Base-by-base conservation (phyloP, 305 asterid species). In the Andrographis paniculata region DNA sequence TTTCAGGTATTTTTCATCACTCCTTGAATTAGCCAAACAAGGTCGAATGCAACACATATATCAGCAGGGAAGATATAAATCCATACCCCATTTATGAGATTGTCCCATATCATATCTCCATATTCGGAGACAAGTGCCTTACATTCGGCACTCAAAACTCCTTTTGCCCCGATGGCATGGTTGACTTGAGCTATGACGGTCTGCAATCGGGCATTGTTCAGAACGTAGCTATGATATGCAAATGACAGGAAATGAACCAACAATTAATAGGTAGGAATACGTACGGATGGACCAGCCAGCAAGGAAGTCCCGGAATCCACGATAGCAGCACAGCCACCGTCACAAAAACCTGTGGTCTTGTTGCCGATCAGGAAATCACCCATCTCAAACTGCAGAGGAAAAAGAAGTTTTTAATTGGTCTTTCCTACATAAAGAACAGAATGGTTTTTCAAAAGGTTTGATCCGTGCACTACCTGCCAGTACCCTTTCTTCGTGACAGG, bases 231-330 rank as follows among this genome's bases (percentile, higher is more conserved):
- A 52, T 19, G 45, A 50, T 24, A 40, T 22, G 23, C 23, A 8
- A 51, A 50, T 15, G 45, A 63, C n/a, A n/a, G n/a, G n/a, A n/a
- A n/a, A n/a, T n/a, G n/a, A n/a, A n/a, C n/a, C n/a, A 60, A n/a
- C 12, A 37, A 39, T 45, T 18, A 45, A n/a, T 38, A 23, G 28
- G 52, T 43, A 39, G 44, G 42, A 45, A 14, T 36, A 71, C 87
- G 6, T 76, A 88, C 94, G 22, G 95, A 84, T 52, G 98, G 98
- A 69, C 94, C 95, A 55, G 91, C 65, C 41, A 86, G 84, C 71
- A 89, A 72, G 55, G 95, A 85, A 61, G 98, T 85, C 51, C 98
- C 98, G 35, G 98, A 80, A 70, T 89, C 97, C 72, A 89, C 91
- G 59, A 89, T 85, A 63, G 97, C 95, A 72, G 79, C 73, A 80